Evolutionary conservation across 1,284 basidiomycete species (phyloP).

Genomic region (Pisolithus thermaeus): DNA sequence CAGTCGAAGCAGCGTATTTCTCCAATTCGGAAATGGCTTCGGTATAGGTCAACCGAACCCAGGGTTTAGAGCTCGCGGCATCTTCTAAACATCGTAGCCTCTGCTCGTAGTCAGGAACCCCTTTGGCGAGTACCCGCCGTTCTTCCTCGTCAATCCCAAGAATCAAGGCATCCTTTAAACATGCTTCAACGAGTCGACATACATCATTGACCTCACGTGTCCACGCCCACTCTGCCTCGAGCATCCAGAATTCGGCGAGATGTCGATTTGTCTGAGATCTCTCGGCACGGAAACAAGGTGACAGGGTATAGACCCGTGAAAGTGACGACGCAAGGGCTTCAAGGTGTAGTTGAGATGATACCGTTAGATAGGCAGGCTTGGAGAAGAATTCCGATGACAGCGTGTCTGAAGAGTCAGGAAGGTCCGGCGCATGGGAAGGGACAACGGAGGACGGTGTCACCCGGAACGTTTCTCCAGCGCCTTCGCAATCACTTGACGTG

Average conservation of each 20-base stretch:
- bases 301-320: conserved; percentile 84
- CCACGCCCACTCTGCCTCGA: conserved; percentile 88
- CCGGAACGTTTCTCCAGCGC: conserved; percentile 92
- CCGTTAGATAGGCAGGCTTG: conserved; percentile 81
- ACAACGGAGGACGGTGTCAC: conserved; percentile 38
- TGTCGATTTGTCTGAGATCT: conserved; percentile 86
- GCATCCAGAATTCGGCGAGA: conserved; percentile 98
- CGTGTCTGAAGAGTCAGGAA: conserved; percentile 9
- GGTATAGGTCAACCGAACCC: conserved; percentile 79
- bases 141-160: conserved; percentile 28
- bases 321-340: conserved; percentile 81
- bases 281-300: conserved; percentile 93
- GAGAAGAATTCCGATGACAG: conserved; percentile 54
- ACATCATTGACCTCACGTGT: conserved; percentile 45
- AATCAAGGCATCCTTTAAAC: conserved; percentile 45
- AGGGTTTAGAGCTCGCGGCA: conserved; percentile 36
- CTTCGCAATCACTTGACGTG: conserved; percentile 93
- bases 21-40: conserved; percentile 66
- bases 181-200: conserved; percentile 68
- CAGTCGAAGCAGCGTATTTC: conserved; percentile 28
- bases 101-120: conserved; percentile 22
- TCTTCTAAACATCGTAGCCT: conserved; percentile 24
- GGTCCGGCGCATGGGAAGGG: conserved; percentile 6
- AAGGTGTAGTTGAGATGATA: conserved; percentile 93
- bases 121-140: conserved; percentile 36